phyloP scores from a whole-genome alignment of 225 moss, liverwort and hornwort species.

The Takakia lepidozioides region DNA sequence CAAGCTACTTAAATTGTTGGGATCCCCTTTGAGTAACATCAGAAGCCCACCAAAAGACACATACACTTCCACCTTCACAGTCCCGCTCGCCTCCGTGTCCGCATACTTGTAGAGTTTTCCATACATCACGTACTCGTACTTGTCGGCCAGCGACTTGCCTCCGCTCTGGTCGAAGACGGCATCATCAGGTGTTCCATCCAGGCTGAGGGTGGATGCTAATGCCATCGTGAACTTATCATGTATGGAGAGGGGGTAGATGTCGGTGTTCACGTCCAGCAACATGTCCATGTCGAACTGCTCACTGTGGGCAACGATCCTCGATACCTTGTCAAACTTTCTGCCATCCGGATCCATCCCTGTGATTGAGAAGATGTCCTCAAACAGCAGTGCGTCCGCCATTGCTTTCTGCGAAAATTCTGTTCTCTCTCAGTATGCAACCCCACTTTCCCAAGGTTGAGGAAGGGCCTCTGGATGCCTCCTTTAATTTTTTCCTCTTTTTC shows the following conservation, averaged over 20 bases:
- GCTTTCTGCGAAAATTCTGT: too few relatives aligned
- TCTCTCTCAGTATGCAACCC: too few relatives aligned
- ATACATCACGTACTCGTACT: constrained; percentile 57
- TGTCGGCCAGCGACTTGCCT: constrained; percentile 37
- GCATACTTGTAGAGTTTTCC: constrained; percentile 53
- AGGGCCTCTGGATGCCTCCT: too few relatives aligned
- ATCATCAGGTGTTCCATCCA: constrained; percentile 41
- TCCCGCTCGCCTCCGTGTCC: constrained; percentile 20
- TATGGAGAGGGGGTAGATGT: constrained; percentile 27
- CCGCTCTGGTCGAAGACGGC: constrained; percentile 42
- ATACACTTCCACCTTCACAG: constrained; percentile 31
- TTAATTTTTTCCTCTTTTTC: too few relatives aligned
- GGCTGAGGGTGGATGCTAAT: constrained; percentile 27
- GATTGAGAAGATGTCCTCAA: constrained; percentile 87
- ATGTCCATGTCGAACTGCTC: constrained; percentile 40
- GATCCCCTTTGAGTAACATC: constrained; percentile 46
- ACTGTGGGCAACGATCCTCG: constrained; percentile 32
- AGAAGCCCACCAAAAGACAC: constrained; percentile 39
- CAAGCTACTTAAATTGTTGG: constrained; percentile 29
- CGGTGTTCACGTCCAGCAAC: constrained; percentile 31
- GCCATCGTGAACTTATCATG: constrained; percentile 34
- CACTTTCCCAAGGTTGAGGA: too few relatives aligned
- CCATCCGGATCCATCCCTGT: constrained; percentile 77
- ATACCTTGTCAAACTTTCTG: constrained; percentile 71
- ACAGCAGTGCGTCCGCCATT: constrained; percentile 71